These are phyloP conservation scores for Sporobolomyces phaffii DNA, from an alignment of 768 basidiomycete species.

Conservation along the genomic window DNA sequence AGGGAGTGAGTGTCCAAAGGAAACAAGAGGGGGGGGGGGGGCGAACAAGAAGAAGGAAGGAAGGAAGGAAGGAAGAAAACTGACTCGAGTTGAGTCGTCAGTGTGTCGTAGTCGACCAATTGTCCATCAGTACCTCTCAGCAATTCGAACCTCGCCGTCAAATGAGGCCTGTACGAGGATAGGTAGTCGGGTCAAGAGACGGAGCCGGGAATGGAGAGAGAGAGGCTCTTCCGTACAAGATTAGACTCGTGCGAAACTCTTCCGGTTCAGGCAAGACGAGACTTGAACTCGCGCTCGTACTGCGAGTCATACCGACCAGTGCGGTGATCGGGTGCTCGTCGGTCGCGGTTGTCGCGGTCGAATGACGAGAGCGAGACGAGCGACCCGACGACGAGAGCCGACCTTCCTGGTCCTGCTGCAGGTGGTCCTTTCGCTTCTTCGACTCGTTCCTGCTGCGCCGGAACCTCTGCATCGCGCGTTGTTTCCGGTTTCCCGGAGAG, in stretches of 20 bases:
- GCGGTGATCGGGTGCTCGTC: neutral
- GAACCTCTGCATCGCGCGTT: slow-evolving; percentile 15
- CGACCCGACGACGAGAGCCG: neutral
- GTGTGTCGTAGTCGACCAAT: slow-evolving; percentile 29
- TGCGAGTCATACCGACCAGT: neutral
- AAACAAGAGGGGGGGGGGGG: no score
- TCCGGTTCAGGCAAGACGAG: slow-evolving; percentile 18
- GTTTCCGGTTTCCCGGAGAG: no score
- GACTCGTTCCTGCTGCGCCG: slow-evolving; percentile 18
- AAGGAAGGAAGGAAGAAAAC: neutral
- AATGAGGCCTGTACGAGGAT: slow-evolving; percentile 33
- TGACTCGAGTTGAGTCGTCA: slow-evolving; percentile 37
- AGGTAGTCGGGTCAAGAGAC: no score
- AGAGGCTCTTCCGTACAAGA: slow-evolving; percentile 23
- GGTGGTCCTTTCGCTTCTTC: neutral
- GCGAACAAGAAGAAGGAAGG: no score
- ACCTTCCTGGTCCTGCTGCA: neutral
- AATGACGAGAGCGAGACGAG: no score
- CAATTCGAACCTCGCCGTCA: slow-evolving; percentile 38
- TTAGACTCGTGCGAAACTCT: slow-evolving; percentile 36
- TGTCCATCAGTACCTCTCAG: slow-evolving; percentile 36
- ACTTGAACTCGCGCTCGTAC: neutral
- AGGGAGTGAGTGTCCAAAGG: no score
- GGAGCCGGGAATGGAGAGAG: no score
- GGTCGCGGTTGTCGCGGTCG: no score